Evolutionary conservation across 805 yeast species (phyloP), one percentile per base, ranked within the genome.

Genomic region (Candida tallmaniae): DNA sequence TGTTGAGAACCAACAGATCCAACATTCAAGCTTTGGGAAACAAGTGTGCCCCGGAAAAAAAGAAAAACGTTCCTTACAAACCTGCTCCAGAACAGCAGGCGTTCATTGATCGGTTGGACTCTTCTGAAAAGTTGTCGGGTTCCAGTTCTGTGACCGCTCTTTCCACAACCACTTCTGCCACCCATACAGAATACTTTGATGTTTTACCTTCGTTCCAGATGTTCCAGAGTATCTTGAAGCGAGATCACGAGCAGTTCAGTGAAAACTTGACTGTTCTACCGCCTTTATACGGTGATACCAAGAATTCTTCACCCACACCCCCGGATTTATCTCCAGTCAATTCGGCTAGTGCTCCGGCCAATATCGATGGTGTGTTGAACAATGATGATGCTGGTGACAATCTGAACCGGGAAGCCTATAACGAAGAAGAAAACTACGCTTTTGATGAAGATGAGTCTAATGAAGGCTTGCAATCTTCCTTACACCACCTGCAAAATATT

Each of bases 161-260:
- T 5, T 46, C 55, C 2, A 46, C 57, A 5, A 39, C 48, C 2
- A 42, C 55, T 6, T 51, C 64, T 4, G 45, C 50, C 21, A 47
- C 64, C 2, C 62, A 58, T 30, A 60, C 67, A 2, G 62, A 61
- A 31, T 60, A 62, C 38, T 67, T 76, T 32, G 85, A 80, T 45
- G 72, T 80, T 2, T 52, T 80, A 23, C 88, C 86, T 0, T 77
- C 85, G 0, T 80, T 79, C 47, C 83, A 79, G 41, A 75, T 80
- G 79, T 78, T 76, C 47, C 78, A 75, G 45, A 69, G 72, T 46
- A 56, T 70, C 47, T 44, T 70, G 58, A 41, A 65, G 48, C 35
- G 76, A 51, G 49, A 70, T 50, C 65, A 60, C 35, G 44, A 45
- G 20, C 69, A 66, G 38, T 63, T 65, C 32, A 51, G 50, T 32